Conservation (phyloP, 805 yeast species). For the Teunomyces stri region DNA sequence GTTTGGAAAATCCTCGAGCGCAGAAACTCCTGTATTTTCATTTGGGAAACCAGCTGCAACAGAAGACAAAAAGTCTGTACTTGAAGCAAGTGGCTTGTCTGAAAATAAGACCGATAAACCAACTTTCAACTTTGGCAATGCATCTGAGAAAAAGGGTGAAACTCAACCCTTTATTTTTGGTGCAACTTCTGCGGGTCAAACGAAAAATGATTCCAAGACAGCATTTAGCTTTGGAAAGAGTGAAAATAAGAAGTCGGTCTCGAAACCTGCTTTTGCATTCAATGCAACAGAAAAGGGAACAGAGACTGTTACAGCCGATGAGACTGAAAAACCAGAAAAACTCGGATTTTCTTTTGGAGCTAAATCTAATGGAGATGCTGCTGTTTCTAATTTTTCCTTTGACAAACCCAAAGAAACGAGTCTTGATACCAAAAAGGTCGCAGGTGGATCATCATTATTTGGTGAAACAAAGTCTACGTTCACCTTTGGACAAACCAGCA, state of each 20-base stretch:
- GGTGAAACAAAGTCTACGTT: background rate
- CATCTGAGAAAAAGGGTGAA: conserved; percentile 3
- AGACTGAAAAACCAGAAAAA: background rate
- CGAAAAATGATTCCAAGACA: conserved; percentile 4
- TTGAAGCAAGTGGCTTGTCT: background rate
- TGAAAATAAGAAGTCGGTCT: background rate
- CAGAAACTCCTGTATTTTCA: conserved; percentile 9
- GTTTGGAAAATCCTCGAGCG: conserved; percentile 11
- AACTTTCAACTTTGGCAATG: conserved; percentile 7
- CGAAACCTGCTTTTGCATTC: background rate
- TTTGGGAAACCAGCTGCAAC: conserved; percentile 14
- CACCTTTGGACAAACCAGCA: background rate
- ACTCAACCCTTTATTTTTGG: background rate
- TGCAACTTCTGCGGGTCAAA: background rate
- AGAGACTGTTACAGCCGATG: background rate
- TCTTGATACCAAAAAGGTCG: background rate
- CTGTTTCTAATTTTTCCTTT: conserved; percentile 9
- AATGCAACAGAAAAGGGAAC: no score
- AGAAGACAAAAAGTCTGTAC: background rate
- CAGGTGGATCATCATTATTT: background rate
- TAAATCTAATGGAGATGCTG: background rate
- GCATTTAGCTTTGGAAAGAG: conserved; percentile 10
- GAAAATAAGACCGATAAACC: background rate
- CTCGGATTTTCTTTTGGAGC: background rate
- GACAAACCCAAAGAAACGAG: conserved; percentile 5